Percentiles rank a stretch among this genome's conserved stretches.
Conservation (phyloP, 2,329 filamentous ascomycete species). For the Phialophora tarda region DNA sequence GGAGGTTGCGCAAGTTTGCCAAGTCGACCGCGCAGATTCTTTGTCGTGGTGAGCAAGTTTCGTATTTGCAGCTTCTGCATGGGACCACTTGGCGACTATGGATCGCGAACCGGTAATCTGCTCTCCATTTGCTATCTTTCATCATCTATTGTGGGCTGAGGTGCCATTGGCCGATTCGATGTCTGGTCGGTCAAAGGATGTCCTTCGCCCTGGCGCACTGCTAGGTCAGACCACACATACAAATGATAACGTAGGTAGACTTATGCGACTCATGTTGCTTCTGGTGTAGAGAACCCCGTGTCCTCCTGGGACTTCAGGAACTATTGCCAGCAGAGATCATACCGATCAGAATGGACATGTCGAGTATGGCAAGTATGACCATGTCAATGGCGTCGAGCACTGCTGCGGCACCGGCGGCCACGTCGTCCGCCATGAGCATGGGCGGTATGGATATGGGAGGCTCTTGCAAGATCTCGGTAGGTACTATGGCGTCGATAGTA, state of each 20-base stretch:
- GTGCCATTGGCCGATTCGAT: neutral
- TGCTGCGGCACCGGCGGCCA: conserved; percentile 9
- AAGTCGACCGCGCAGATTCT: conserved; percentile 34
- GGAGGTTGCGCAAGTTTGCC: conserved; percentile 17
- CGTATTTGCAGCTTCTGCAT: conserved; percentile 2
- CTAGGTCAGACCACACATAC: neutral
- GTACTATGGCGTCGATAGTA: conserved; percentile 1
- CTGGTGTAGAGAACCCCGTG: neutral
- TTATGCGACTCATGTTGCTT: neutral
- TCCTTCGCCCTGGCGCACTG: neutral
- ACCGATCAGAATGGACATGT: conserved; percentile 4
- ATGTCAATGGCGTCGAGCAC: conserved; percentile 16
- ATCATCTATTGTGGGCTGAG: neutral
- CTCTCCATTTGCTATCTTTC: conserved; percentile 2
- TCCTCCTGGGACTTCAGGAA: neutral
- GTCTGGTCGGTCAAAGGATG: no score
- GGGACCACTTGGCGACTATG: neutral
- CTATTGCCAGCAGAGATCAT: neutral
- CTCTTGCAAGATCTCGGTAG: conserved; percentile 18
- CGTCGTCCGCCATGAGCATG: conserved; percentile 11
- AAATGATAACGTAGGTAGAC: neutral
- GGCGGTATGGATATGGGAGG: conserved; percentile 11
- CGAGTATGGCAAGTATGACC: conserved; percentile 11
- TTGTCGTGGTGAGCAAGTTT: conserved; percentile 31
- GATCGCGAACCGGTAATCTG: neutral